Evolutionary conservation across 768 basidiomycete genomes (phyloP).

Genomic region (Leucosporidium creatinivorum): DNA sequence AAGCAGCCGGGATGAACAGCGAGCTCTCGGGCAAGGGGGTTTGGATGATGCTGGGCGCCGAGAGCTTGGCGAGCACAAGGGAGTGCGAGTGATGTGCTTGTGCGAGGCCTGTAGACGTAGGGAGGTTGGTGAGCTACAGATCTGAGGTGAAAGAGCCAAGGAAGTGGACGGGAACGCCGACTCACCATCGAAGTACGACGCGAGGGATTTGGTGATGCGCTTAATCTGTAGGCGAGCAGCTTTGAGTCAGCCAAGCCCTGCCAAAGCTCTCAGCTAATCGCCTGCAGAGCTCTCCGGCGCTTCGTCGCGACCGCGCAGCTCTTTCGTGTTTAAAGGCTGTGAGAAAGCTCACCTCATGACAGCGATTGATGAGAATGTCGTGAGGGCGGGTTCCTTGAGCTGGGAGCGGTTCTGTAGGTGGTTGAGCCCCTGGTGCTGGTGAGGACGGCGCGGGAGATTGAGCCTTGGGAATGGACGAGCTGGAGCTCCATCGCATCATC

Average conservation of each 20-base stretch:
- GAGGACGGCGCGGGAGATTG: not conserved
- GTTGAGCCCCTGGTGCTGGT: not conserved
- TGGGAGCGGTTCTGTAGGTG: constrained; percentile 11
- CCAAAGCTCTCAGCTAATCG: too few relatives aligned
- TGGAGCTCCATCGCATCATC: too few relatives aligned
- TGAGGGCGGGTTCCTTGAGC: constrained; percentile 7
- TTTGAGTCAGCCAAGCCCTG: too few relatives aligned
- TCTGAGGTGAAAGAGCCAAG: not conserved
- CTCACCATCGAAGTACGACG: constrained; percentile 12
- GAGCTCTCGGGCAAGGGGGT: constrained; percentile 20
- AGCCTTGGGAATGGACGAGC: too few relatives aligned
- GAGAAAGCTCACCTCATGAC: constrained; percentile 4
- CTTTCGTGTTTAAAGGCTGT: too few relatives aligned
- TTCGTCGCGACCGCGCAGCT: too few relatives aligned
- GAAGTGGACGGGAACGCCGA: not conserved
- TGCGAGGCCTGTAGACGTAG: constrained; percentile 10
- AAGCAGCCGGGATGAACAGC: constrained; percentile 26
- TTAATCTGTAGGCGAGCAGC: constrained; percentile 1
- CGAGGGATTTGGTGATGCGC: constrained; percentile 11
- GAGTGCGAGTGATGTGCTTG: constrained; percentile 18
- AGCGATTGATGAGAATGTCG: constrained; percentile 20
- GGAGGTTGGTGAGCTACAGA: not conserved
- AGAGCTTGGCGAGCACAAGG: constrained; percentile 8
- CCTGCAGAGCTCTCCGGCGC: too few relatives aligned
- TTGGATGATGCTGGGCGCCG: not conserved